These are phyloP conservation scores for Dioszegia aurantiaca DNA, from an alignment of 768 basidiomycete genomes.

Conservation along the genomic window DNA sequence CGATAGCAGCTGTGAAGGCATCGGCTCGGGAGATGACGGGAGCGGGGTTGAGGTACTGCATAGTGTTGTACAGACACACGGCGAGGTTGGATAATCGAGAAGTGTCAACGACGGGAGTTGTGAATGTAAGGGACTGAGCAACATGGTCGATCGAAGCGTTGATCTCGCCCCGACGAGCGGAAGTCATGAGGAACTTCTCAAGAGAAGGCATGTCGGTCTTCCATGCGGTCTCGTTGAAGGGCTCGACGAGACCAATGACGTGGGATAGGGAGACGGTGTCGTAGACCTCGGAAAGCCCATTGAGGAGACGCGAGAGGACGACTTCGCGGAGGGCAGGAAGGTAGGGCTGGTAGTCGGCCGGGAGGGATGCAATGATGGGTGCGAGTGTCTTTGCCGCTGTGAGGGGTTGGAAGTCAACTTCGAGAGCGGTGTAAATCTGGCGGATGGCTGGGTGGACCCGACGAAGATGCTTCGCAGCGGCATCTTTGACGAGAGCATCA, in stretches of 20 bases:
- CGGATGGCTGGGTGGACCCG: slow-evolving; percentile 68
- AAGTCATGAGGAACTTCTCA: slow-evolving; percentile 91
- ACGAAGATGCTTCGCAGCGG: slow-evolving; percentile 78
- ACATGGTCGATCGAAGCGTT: slow-evolving; percentile 84
- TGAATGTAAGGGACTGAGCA: slow-evolving; percentile 75
- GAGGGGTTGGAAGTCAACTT: slow-evolving; percentile 89
- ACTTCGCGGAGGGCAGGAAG: slow-evolving; percentile 86
- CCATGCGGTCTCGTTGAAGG: slow-evolving; percentile 63
- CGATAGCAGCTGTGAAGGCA: slow-evolving; percentile 57
- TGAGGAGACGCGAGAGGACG: slow-evolving; percentile 82
- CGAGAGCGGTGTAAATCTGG: slow-evolving; percentile 79
- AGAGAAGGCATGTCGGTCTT: slow-evolving; percentile 63
- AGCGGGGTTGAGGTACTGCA: slow-evolving; percentile 56
- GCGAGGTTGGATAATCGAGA: slow-evolving; percentile 73
- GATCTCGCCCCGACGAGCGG: slow-evolving; percentile 81
- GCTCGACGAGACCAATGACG: slow-evolving; percentile 69
- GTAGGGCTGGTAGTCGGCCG: slow-evolving; percentile 69
- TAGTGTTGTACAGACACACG: slow-evolving; percentile 65
- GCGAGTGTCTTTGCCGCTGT: slow-evolving; percentile 74
- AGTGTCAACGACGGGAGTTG: slow-evolving; percentile 53
- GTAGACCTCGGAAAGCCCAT: slow-evolving; percentile 89
- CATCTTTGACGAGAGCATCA: slow-evolving; percentile 78
- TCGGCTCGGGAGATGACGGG: slow-evolving; percentile 58
- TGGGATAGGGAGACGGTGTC: slow-evolving; percentile 75
- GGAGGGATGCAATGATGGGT: slow-evolving; percentile 64